phyloP scores from a whole-genome alignment of 371 early-diverging fungal species.

The Mortierella sp. region DNA sequence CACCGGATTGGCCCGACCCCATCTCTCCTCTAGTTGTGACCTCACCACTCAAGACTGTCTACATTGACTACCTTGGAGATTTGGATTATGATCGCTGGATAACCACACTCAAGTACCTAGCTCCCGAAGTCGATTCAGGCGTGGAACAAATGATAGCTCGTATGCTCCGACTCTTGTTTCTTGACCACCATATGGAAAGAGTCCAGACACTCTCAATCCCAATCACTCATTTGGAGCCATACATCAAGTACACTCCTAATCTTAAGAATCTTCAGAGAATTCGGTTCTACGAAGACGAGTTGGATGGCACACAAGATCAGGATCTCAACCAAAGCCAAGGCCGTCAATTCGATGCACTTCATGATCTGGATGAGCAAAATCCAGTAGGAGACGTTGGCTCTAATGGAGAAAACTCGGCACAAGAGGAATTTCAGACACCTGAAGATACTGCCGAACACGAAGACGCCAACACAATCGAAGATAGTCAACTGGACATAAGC shows the following conservation, averaged over 20 bases:
- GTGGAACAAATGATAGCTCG: slow-evolving; percentile 23
- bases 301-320: slow-evolving; percentile 21
- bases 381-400: no score
- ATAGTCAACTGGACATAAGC: no score
- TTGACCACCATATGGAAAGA: slow-evolving; percentile 37
- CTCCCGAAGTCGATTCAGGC: slow-evolving; percentile 15
- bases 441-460: no score
- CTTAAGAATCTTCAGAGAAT: slow-evolving; percentile 26
- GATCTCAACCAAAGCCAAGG: neutral
- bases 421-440: no score
- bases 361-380: neutral
- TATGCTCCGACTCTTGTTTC: slow-evolving; percentile 31
- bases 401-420: neutral
- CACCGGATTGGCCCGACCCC: slow-evolving; percentile 39
- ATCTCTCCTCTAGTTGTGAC: slow-evolving; percentile 16
- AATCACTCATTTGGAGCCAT: slow-evolving; percentile 42
- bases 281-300: slow-evolving; percentile 32
- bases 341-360: no score
- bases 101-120: slow-evolving; percentile 11
- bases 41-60: slow-evolving; percentile 15
- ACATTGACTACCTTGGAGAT: slow-evolving; percentile 35
- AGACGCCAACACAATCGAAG: no score
- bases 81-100: slow-evolving; percentile 37
- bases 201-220: slow-evolving; percentile 30
- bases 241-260: slow-evolving; percentile 3